Conservation (phyloP, 1,284 basidiomycete species). For the Earliella scabrosa region DNA sequence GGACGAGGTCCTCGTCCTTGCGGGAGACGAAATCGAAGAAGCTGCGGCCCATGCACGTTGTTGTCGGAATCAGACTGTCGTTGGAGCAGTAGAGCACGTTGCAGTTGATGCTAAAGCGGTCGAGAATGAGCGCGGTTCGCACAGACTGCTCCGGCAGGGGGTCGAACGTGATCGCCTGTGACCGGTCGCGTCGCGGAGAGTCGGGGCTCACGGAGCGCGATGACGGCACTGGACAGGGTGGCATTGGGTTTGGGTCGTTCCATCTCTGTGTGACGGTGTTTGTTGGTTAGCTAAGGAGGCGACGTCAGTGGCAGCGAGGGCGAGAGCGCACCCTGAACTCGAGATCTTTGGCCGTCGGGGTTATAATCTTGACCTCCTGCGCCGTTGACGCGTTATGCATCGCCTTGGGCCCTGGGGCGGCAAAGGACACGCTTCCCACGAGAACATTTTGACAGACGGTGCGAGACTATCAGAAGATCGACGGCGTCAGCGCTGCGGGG, state of each 20-base stretch:
- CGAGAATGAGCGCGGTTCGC: constrained; percentile 73
- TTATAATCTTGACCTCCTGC: constrained; percentile 74
- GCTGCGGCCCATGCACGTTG: constrained; percentile 59
- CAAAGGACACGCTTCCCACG: constrained; percentile 76
- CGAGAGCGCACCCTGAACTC: constrained; percentile 61
- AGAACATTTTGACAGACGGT: constrained; percentile 77
- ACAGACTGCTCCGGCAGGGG: constrained; percentile 66
- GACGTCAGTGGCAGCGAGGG: background rate
- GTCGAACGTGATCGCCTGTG: constrained; percentile 49
- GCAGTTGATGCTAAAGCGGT: constrained; percentile 69
- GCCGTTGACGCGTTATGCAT: constrained; percentile 79
- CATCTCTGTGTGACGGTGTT: constrained; percentile 53
- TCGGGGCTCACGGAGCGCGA: constrained; percentile 15
- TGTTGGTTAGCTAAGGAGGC: background rate
- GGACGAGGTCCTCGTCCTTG: constrained; percentile 64
- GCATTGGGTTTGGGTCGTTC: constrained; percentile 73
- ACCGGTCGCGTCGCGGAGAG: constrained; percentile 12
- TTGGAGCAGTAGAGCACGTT: constrained; percentile 73
- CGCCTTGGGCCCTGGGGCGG: constrained; percentile 68
- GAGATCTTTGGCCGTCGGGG: constrained; percentile 66
- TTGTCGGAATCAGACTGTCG: constrained; percentile 62
- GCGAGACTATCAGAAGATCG: constrained; percentile 38
- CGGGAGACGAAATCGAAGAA: constrained; percentile 75
- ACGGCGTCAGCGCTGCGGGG: constrained; percentile 8
- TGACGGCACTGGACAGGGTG: constrained; percentile 30